These are phyloP conservation scores for Pelargonium cotyledonis DNA, from an alignment of 441 rosid species.

Conservation along the genomic window DNA sequence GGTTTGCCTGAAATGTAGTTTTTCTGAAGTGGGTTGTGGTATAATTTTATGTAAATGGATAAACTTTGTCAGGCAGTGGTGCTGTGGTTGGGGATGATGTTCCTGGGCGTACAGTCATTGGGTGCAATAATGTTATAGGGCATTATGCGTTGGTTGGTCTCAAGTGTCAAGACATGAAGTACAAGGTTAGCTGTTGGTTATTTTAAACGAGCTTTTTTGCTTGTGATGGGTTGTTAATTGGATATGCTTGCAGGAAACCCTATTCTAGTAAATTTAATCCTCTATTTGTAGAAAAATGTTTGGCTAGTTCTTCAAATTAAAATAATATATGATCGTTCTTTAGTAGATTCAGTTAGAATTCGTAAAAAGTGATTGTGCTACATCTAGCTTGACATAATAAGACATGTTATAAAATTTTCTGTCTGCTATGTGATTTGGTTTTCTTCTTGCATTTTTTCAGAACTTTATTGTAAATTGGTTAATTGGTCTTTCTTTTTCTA, in stretches of 20 bases:
- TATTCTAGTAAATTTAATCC: not conserved
- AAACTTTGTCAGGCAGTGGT: slow-evolving; percentile 64
- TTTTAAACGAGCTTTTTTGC: slow-evolving; percentile 4
- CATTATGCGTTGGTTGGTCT: slow-evolving; percentile 79
- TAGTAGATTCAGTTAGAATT: not conserved
- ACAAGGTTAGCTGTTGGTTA: slow-evolving; percentile 45
- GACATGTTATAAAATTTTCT: not conserved
- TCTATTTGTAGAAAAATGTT: not conserved
- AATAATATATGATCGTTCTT: not conserved
- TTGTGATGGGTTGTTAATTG: not conserved
- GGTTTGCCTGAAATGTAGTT: slow-evolving; percentile 3
- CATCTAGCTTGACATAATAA: not conserved
- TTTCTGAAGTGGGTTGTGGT: slow-evolving; percentile 4
- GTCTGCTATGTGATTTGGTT: not conserved
- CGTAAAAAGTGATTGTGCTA: not conserved
- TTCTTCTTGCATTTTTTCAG: not conserved
- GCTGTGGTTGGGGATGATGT: slow-evolving; percentile 85
- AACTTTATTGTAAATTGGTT: not conserved
- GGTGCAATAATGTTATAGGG: slow-evolving; percentile 63
- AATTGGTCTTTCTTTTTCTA: not conserved
- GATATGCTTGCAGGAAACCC: not conserved
- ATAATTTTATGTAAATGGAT: slow-evolving; percentile 18
- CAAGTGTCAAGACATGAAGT: slow-evolving; percentile 92
- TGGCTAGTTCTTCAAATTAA: not conserved
- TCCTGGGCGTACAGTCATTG: slow-evolving; percentile 64